Percentiles rank a stretch among this genome's conserved stretches.
These are phyloP conservation scores for Amanita muscaria DNA, from an alignment of 768 basidiomycete genomes.

Conservation along the genomic window DNA sequence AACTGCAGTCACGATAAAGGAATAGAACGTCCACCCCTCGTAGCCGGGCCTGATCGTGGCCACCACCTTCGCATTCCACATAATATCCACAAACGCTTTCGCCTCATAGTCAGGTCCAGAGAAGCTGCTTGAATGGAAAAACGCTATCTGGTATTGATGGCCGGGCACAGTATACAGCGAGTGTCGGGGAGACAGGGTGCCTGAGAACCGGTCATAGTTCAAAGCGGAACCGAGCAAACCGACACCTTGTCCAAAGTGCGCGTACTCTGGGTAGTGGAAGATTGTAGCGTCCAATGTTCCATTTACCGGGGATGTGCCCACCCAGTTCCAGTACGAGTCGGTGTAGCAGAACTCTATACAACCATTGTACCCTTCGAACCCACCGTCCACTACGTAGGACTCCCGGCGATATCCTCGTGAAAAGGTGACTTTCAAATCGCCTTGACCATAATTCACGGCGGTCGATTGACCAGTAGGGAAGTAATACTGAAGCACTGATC, in stretches of 20 bases:
- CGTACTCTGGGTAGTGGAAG: conserved; percentile 33
- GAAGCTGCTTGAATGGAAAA: conserved; percentile 35
- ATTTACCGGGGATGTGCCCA: conserved; percentile 26
- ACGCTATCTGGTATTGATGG: conserved; percentile 29
- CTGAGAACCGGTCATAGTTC: conserved; percentile 26
- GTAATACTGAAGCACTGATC: conserved; percentile 31
- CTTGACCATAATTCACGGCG: conserved; percentile 38
- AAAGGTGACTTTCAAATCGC: conserved; percentile 34
- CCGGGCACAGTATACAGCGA: conserved; percentile 28
- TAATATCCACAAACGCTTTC: conserved; percentile 28
- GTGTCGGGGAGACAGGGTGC: conserved; percentile 27
- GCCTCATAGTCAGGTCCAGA: conserved; percentile 24
- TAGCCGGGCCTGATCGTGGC: conserved; percentile 28
- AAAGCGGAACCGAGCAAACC: conserved; percentile 36
- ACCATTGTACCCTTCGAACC: conserved; percentile 33
- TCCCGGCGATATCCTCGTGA: conserved; percentile 39
- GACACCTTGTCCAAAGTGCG: conserved; percentile 30
- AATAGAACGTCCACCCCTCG: conserved; percentile 28
- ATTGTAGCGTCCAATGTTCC: conserved; percentile 35
- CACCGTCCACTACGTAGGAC: conserved; percentile 30
- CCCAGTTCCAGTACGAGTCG: conserved; percentile 28
- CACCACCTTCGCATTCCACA: conserved; percentile 34
- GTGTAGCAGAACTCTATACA: conserved; percentile 36
- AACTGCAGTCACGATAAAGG: conserved; percentile 24
- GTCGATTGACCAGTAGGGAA: conserved; percentile 33